These are phyloP conservation scores for Logfia minima DNA, from an alignment of 129 eudicot genomes.

Conservation along the genomic window DNA sequence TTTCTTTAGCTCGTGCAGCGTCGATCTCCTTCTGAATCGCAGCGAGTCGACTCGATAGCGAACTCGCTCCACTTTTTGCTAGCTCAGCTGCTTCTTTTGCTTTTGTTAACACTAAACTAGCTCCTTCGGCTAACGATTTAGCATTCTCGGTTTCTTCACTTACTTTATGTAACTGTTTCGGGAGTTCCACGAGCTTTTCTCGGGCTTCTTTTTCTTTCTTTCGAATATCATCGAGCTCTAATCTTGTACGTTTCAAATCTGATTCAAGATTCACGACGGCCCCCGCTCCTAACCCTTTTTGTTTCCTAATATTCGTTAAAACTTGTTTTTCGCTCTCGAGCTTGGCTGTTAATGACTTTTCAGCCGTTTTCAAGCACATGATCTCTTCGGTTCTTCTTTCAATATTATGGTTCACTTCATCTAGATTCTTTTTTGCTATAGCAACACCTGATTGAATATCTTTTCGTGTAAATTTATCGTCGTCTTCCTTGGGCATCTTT, in stretches of 20 bases:
- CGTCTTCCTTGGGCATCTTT: constrained; percentile 38
- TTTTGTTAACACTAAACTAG: constrained; percentile 51
- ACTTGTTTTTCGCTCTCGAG: constrained; percentile 68
- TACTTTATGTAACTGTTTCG: constrained; percentile 64
- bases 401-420: constrained; percentile 62
- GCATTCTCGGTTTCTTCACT: constrained; percentile 67
- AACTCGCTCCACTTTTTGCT: constrained; percentile 56
- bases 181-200: constrained; percentile 70
- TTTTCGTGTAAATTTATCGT: constrained; percentile 41
- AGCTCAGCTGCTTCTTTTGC: constrained; percentile 68
- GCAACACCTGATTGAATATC: constrained; percentile 48
- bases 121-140: constrained; percentile 46
- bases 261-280: constrained; percentile 74
- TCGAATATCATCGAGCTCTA: constrained; percentile 53
- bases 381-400: constrained; percentile 63
- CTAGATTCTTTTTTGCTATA: constrained; percentile 63
- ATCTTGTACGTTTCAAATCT: constrained; percentile 52
- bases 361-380: constrained; percentile 58
- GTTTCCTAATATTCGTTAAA: constrained; percentile 50
- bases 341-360: constrained; percentile 52
- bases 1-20: constrained; percentile 81
- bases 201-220: constrained; percentile 64
- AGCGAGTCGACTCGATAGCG: constrained; percentile 47
- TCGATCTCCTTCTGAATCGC: constrained; percentile 79
- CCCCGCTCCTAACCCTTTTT: constrained; percentile 75